Percentiles rank a stretch among this genome's conserved stretches.
phyloP scores from a whole-genome alignment of 2,329 filamentous ascomycete species.

The Alternaria panax region DNA sequence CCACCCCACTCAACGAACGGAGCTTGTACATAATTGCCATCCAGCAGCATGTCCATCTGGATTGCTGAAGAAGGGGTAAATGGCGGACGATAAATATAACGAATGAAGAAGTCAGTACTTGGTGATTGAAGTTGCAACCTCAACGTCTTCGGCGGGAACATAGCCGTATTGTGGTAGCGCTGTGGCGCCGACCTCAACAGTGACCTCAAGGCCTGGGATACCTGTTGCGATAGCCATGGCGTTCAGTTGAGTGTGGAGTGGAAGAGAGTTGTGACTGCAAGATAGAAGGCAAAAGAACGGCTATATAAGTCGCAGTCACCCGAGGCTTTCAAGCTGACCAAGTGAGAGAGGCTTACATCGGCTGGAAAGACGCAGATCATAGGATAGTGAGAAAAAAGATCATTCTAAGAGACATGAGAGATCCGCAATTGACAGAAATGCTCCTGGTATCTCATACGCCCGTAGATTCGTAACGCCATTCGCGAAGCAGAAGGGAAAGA shows the following conservation, averaged over 20 bases:
- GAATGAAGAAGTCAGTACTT: neutral
- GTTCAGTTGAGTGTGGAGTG: neutral
- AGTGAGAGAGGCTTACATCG: neutral
- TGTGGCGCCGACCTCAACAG: neutral
- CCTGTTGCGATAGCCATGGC: constrained; percentile 7
- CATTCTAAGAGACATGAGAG: neutral
- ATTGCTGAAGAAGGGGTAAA: neutral
- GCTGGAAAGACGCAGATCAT: neutral
- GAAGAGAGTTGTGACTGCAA: neutral
- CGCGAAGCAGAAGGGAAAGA: neutral
- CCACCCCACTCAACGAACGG: constrained; percentile 2
- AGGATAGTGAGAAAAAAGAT: neutral
- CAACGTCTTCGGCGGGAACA: neutral
- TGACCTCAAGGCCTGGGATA: constrained; percentile 5
- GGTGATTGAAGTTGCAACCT: neutral
- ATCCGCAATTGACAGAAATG: neutral
- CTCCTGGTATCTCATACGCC: neutral
- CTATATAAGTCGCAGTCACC: neutral
- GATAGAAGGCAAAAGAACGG: neutral
- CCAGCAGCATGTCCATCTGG: neutral
- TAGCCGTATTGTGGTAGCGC: constrained; percentile 5
- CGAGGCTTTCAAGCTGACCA: neutral
- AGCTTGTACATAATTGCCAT: constrained; percentile 7
- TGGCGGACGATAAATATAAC: neutral
- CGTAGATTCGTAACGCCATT: neutral